phyloP scores from a whole-genome alignment of 768 basidiomycete species.

The Boletellus emodensis region DNA sequence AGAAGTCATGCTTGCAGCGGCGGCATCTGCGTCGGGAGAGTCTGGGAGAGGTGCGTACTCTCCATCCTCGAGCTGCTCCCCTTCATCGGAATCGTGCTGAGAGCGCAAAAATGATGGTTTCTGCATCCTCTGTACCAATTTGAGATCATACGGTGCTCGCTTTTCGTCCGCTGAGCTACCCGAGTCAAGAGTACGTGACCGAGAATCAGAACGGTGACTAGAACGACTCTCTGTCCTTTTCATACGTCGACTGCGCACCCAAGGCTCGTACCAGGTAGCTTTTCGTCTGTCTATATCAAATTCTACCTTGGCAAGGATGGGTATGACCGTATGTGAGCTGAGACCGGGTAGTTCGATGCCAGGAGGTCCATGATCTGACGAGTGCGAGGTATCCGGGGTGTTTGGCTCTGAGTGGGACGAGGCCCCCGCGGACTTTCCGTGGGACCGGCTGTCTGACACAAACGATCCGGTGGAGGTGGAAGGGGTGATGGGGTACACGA shows the following conservation, averaged over 20 bases:
- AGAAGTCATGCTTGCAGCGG: conserved; percentile 38
- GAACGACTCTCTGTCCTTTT: conserved; percentile 49
- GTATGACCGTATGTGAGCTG: conserved; percentile 59
- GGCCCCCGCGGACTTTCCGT: conserved; percentile 46
- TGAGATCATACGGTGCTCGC: conserved; percentile 45
- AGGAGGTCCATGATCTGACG: conserved; percentile 36
- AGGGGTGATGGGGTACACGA: conserved; percentile 32
- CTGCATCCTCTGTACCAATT: conserved; percentile 48
- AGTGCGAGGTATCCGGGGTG: conserved; percentile 53
- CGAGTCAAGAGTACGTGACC: conserved; percentile 20
- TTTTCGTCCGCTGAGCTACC: conserved; percentile 25
- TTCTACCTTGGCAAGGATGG: conserved; percentile 90
- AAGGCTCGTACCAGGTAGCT: conserved; percentile 85
- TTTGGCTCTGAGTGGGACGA: conserved; percentile 46
- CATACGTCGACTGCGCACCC: conserved; percentile 61
- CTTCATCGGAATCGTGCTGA: conserved; percentile 21
- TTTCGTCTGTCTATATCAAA: conserved; percentile 84
- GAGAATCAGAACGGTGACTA: conserved; percentile 24
- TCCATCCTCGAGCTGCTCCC: conserved; percentile 25
- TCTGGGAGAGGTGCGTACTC: conserved; percentile 31
- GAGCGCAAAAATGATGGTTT: conserved; percentile 33
- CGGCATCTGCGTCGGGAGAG: conserved; percentile 28
- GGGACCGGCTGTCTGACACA: conserved; percentile 43
- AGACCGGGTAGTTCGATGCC: conserved; percentile 67
- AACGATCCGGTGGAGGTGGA: conserved; percentile 52